phyloP scores from a whole-genome alignment of 2,329 filamentous ascomycete genomes.

The Tolypocladium cylindrosporum region DNA sequence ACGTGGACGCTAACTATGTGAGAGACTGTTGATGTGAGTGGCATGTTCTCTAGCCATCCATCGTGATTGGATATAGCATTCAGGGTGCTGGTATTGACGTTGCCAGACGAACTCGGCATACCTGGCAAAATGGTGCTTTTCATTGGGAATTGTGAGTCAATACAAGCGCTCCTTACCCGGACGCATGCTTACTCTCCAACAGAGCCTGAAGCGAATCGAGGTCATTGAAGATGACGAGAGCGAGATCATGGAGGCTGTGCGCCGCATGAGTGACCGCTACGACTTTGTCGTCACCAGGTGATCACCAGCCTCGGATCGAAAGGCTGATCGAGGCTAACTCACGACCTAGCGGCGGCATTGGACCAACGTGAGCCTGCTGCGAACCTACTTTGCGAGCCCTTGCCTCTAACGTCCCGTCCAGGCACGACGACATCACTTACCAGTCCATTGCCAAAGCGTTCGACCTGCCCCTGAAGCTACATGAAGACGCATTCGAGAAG shows the following conservation, averaged over 20 bases:
- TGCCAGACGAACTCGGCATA: conserved; percentile 53
- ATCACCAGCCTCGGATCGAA: background rate
- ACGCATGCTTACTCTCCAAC: background rate
- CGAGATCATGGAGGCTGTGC: conserved; percentile 81
- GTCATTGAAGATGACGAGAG: conserved; percentile 87
- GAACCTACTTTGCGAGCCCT: no score
- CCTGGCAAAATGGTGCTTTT: conserved; percentile 56
- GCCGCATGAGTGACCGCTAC: conserved; percentile 78
- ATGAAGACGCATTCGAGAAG: conserved; percentile 64
- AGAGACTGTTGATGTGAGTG: conserved; percentile 30
- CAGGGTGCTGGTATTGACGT: conserved; percentile 8
- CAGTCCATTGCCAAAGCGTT: conserved; percentile 89
- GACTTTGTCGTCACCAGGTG: conserved; percentile 87
- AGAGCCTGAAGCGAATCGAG: conserved; percentile 75
- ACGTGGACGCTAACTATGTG: conserved; percentile 4
- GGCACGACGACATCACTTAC: conserved; percentile 97
- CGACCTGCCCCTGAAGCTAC: conserved; percentile 61
- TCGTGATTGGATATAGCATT: background rate
- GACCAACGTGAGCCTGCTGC: conserved; percentile 62
- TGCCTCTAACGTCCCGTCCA: conserved; percentile 21
- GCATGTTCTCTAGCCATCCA: background rate
- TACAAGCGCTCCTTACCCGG: no score
- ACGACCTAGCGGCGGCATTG: conserved; percentile 66
- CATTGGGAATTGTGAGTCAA: conserved; percentile 43
- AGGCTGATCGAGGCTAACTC: background rate